Evolutionary conservation across 495 filamentous ascomycete genomes (phyloP), one percentile per base, ranked within the genome.

Genomic region (Staphylotrichum tortipilum): DNA sequence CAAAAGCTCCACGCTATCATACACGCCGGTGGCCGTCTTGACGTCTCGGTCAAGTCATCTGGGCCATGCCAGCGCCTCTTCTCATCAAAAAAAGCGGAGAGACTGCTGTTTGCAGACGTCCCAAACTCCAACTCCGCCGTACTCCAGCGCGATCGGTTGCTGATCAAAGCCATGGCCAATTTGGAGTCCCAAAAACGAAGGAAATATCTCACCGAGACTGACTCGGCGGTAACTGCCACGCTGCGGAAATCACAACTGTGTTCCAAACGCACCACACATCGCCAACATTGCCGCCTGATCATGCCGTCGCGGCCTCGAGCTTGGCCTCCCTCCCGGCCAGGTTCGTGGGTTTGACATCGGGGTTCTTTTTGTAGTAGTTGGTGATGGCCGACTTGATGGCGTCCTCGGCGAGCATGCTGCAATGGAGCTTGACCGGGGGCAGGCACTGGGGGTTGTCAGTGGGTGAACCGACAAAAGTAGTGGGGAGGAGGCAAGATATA

Each of bases 301-400:
- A 59, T 36, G 58, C 52, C 8, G 58, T 45, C 9, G 56, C 55
- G 14, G 55, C 42, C 50, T 63, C 60, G 6, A 65, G 45, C 47
- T 60, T 65, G 19, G 56, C 54, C 26, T 48, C 62, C 17, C 84
- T 88, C 48, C 87, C 88, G 33, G 81, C 80, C 0, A 95, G 78
- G 60, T 88, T 77, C 7, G 89, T 90, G 12, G 71, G 49, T 52
- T 75, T 74, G n/a, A 80, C 80, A 31, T 84, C 78, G 49, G 88
- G 86, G 77, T 88, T 91, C 80, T 97, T 97, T 64, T 82, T 88
- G 76, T 95, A 89, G 76, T 96, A 97, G 68, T 98, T 91, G 46
- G 82, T 85, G 67, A 97, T 96, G 50, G 94, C 94, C n/a, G 88
- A 91, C 72, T 96, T 96, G 79, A 99, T 96, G 52, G 94, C 94